Evolutionary conservation across 164 flowering plant species (phyloP).

Genomic region (Magnolia sinica): DNA sequence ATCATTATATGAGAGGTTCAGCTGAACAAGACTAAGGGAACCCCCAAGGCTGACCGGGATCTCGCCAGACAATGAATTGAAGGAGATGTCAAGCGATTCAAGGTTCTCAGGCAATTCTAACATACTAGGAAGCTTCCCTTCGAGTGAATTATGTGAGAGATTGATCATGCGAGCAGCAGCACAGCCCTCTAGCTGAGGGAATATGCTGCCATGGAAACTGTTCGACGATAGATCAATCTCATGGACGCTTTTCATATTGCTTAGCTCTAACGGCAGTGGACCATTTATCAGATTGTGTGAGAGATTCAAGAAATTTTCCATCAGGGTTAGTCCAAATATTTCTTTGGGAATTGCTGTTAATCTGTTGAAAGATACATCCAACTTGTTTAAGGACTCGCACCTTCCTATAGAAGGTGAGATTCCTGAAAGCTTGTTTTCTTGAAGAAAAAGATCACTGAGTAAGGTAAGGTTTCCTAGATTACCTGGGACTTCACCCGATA

Average conservation of each 20-base stretch:
- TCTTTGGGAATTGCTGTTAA: slow-evolving; percentile 51
- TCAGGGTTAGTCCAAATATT: slow-evolving; percentile 28
- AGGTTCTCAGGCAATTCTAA: slow-evolving; percentile 41
- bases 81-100: slow-evolving; percentile 42
- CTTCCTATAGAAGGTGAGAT: slow-evolving; percentile 43
- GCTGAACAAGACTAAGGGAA: slow-evolving; percentile 27
- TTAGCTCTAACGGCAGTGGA: slow-evolving; percentile 44
- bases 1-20: slow-evolving; percentile 54
- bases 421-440: slow-evolving; percentile 51
- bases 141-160: slow-evolving; percentile 42
- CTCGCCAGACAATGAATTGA: slow-evolving; percentile 35
- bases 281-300: slow-evolving; percentile 56
- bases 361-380: slow-evolving; percentile 54
- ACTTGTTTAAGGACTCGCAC: slow-evolving; percentile 33
- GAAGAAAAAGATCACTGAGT: slow-evolving; percentile 36
- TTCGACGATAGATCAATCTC: slow-evolving; percentile 57
- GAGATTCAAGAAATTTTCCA: slow-evolving; percentile 45
- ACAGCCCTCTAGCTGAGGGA: slow-evolving; percentile 43
- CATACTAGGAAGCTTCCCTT: slow-evolving; percentile 47
- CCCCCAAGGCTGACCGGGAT: slow-evolving; percentile 39
- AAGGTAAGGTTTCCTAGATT: slow-evolving; percentile 36
- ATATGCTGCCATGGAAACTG: slow-evolving; percentile 37
- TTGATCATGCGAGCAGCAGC: slow-evolving; percentile 31
- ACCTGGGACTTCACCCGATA: slow-evolving; percentile 44
- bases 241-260: slow-evolving; percentile 40